phyloP scores from a whole-genome alignment of 2,329 filamentous ascomycete species.

The Paracoccidioides brasiliensis region DNA sequence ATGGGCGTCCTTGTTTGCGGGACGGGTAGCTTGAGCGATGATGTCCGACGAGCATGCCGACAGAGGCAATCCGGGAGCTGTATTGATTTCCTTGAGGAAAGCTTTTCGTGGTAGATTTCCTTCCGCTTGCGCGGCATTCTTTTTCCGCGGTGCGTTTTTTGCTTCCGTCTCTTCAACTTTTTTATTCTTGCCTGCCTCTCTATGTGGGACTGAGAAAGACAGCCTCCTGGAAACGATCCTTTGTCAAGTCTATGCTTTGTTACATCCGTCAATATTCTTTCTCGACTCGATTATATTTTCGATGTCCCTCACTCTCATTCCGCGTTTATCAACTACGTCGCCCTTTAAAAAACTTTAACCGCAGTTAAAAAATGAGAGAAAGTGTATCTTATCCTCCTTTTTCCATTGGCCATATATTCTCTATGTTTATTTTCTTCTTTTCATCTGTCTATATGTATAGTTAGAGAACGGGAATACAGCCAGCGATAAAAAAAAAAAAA shows the following conservation, averaged over 20 bases:
- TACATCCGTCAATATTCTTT: not conserved
- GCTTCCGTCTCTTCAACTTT: not conserved
- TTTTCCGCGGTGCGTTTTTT: not conserved
- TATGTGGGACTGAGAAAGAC: no score
- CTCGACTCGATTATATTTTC: no score
- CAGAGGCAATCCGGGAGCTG: slow-evolving; percentile 47
- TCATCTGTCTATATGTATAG: no score
- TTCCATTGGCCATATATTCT: no score
- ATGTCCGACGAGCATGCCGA: slow-evolving; percentile 57
- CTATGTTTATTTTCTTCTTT: no score
- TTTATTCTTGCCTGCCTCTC: not conserved
- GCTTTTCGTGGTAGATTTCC: slow-evolving; percentile 41
- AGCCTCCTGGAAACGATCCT: not conserved
- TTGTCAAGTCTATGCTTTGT: not conserved
- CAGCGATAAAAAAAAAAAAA: no score
- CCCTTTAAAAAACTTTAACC: no score
- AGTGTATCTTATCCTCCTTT: no score
- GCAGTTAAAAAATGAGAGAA: no score
- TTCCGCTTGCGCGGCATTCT: not conserved
- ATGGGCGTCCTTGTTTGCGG: slow-evolving; percentile 79
- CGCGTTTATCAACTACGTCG: no score
- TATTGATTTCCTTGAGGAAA: slow-evolving; percentile 66
- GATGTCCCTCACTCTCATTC: no score
- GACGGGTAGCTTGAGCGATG: slow-evolving; percentile 60
- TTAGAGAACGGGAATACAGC: no score